Evolutionary conservation across 345 rosid genomes (phyloP), one percentile per base, ranked within the genome.

Genomic region (Noccaea caerulescens): DNA sequence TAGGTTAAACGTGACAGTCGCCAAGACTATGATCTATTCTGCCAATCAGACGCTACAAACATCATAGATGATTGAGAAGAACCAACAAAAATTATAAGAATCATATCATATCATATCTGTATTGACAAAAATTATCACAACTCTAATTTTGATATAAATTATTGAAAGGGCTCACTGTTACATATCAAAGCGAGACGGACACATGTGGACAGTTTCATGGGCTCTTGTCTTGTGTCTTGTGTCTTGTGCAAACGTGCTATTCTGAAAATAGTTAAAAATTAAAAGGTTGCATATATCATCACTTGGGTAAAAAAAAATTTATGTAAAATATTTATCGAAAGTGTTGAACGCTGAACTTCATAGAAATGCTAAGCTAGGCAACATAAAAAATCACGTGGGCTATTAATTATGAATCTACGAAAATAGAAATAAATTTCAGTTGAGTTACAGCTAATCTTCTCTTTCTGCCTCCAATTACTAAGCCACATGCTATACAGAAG

Each of bases 181-280:
- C n/a, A n/a, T 38, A 38, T 49, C 42, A 36, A 20, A 39, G 20
- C 39, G 46, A 57, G 37, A 60, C 23, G 44, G 56, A 34, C 18
- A 47, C 55, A 47, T 63, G 57, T 27, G 4, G n/a, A 25, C 51
- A 49, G 7, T 14, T 27, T 14, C 13, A 0, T 14, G 18, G 12
- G 38, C 66, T 59, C 66, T 39, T 14, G 68, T 59, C 66, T 50
- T 14, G 68, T 71, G 68, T 60, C 68, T 71, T 50, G n/a, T n/a
- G n/a, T n/a, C n/a, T n/a, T n/a, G 75, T 60, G 68, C 68, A 60
- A 51, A 30, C 74, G 51, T 70, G 72, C 56, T 37, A 37, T 6
- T 57, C 38, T 47, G 27, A 36, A 37, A 12, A 12, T 47, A 37
- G 56, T 58, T 14, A 45, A 63, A 8, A 3, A 20, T 58, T 1